Evolutionary conservation across 179 eudicot genomes (phyloP).

Genomic region (Nepenthes alata): DNA sequence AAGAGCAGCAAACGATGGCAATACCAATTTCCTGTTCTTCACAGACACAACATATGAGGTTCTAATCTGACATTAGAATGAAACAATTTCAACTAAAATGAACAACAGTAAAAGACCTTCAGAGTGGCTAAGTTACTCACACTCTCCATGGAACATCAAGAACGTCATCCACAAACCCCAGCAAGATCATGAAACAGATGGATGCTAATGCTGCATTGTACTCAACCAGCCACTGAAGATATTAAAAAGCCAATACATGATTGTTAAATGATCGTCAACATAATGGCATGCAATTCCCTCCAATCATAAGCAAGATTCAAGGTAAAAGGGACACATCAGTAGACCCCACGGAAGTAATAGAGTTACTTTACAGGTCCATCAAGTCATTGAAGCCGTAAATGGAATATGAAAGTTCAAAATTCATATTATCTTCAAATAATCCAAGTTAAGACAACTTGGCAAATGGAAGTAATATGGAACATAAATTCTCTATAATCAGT

Average conservation of each 20-base stretch:
- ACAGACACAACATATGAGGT: slow-evolving; percentile 12
- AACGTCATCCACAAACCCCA: slow-evolving; percentile 92
- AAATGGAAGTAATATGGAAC: too few species aligned
- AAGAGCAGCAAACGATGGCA: slow-evolving; percentile 92
- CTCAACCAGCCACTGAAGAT: slow-evolving; percentile 85
- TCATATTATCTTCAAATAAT: too few species aligned
- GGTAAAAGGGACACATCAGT: too few species aligned
- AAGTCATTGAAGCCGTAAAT: too few species aligned
- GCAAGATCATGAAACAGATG: slow-evolving; percentile 86
- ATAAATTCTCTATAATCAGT: too few species aligned
- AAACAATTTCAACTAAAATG: not conserved
- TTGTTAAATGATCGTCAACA: too few species aligned
- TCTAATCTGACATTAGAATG: slow-evolving; percentile 1
- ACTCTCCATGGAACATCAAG: slow-evolving; percentile 98
- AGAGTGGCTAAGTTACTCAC: slow-evolving; percentile 32
- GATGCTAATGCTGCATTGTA: slow-evolving; percentile 94
- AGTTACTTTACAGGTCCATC: too few species aligned
- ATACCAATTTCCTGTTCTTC: slow-evolving; percentile 61
- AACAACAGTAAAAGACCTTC: not conserved
- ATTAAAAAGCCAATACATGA: slow-evolving; percentile 2
- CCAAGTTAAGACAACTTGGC: too few species aligned
- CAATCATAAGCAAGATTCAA: too few species aligned
- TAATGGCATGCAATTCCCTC: too few species aligned
- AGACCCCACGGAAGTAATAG: too few species aligned
- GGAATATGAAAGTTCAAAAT: too few species aligned